Base-by-base conservation (phyloP, 2,329 filamentous ascomycete genomes). In the Fusarium vanettenii region DNA sequence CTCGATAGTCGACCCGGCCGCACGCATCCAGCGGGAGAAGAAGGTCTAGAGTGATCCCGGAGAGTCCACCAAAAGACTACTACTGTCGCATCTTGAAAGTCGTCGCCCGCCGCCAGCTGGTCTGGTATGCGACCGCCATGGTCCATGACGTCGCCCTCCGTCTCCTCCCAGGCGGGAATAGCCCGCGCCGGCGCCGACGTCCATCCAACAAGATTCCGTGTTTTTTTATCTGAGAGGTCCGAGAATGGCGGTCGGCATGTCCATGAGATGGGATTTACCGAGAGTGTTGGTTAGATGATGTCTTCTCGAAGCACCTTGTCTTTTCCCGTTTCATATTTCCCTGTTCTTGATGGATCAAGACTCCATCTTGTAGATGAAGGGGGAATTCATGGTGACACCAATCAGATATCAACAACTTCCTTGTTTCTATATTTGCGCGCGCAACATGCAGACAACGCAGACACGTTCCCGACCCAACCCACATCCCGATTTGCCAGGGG, bases 1-100 rank as follows among this genome's bases (percentile, higher is more conserved):
- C 61, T 70, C 66, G 72, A 72, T 64, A 64, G 61, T 74, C 63
- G 55, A 61, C 60, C 65, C 65, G 66, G 63, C 69, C 72, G 72
- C 72, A 73, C 72, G 72, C 72, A 70, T 67, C 62, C 69, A 75
- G 72, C 41, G 35, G 65, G 56, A 64, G 50, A 16, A 33, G 29
- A 31, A 25, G 61, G 55, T 63, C 33, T 60, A 52, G n/a, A 45
- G 29, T 39, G 43, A 61, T 60, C 43, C 50, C 52, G 60, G 50
- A 31, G 27, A 43, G 61, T 20, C 61, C 48, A 45, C 61, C 60
- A 50, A 37, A 62, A 18, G 22, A 62, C 52, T 31, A 31, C 29
- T 31, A 31, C 29, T 33, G 60, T 39, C 20, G 48, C 60, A 61
- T 45, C 43, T 48, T 52, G 64, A 37, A 50, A 37, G 18, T 59